Conservation (phyloP, 179 eudicot species). For the Spergularia azorica region DNA sequence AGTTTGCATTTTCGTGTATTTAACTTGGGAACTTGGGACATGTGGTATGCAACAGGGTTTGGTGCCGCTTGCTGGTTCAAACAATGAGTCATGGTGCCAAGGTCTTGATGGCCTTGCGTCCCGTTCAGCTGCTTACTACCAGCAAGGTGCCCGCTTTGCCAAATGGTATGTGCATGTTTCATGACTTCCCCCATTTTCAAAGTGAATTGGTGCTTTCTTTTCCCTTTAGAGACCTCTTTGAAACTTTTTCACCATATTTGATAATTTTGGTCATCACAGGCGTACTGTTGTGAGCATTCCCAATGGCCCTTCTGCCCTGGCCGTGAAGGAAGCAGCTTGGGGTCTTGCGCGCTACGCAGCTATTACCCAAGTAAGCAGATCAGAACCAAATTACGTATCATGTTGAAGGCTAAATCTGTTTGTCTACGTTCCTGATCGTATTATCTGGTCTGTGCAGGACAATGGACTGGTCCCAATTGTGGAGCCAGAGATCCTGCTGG, state of each 20-base stretch:
- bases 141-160: constrained; percentile 96
- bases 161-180: constrained; percentile 60
- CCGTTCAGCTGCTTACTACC: constrained; percentile 88
- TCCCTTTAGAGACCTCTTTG: no score
- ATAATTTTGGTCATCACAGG: constrained; percentile 41
- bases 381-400: neutral
- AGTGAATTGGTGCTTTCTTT: neutral
- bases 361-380: constrained; percentile 63
- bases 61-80: constrained; percentile 88
- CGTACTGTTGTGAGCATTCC: constrained; percentile 99
- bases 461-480: constrained; percentile 93
- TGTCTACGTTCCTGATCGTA: neutral
- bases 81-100: constrained; percentile 93
- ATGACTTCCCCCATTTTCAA: neutral
- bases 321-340: constrained; percentile 95
- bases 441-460: constrained; percentile 46
- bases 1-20: constrained; percentile 3
- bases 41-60: constrained; percentile 58
- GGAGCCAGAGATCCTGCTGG: constrained; percentile 91
- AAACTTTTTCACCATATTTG: neutral
- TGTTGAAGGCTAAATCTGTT: neutral
- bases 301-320: constrained; percentile 91
- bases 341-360: constrained; percentile 96
- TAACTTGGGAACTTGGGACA: constrained; percentile 19
- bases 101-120: constrained; percentile 97